Evolutionary conservation across 805 yeast genomes (phyloP).

Genomic region (Schwanniomyces pseudopolymorphus): DNA sequence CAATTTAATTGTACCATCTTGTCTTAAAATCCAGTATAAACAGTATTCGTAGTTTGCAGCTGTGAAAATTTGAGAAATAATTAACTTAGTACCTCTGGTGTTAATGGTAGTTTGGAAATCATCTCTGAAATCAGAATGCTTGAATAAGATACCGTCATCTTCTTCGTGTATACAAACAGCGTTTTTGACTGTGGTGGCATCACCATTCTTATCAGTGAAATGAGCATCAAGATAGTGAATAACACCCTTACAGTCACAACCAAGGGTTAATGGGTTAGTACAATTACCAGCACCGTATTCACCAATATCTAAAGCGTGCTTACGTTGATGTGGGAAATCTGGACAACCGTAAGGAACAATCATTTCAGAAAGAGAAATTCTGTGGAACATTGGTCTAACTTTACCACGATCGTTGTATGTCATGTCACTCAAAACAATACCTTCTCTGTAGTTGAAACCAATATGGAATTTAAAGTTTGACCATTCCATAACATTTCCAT

Average conservation of each 20-base stretch:
- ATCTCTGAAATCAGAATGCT: conserved; percentile 85
- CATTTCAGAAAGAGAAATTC: conserved; percentile 78
- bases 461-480: conserved; percentile 74
- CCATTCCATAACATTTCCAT: conserved; percentile 72
- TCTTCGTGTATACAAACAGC: conserved; percentile 86
- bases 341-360: conserved; percentile 84
- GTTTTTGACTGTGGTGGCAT: conserved; percentile 67
- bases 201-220: conserved; percentile 66
- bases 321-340: conserved; percentile 77
- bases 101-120: conserved; percentile 71
- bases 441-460: conserved; percentile 86
- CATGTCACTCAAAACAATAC: conserved; percentile 74
- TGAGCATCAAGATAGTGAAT: conserved; percentile 83
- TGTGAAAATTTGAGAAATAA: conserved; percentile 78
- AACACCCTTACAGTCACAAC: conserved; percentile 85
- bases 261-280: conserved; percentile 75
- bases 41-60: conserved; percentile 88
- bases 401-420: conserved; percentile 74
- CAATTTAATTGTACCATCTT: conserved; percentile 79
- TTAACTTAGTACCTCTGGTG: conserved; percentile 71
- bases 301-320: conserved; percentile 84
- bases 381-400: conserved; percentile 71
- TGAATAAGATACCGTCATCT: conserved; percentile 76
- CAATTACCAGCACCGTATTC: conserved; percentile 87
- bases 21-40: conserved; percentile 79